Conservation (phyloP, 345 rosid genomes). For the Physaria fendleri region DNA sequence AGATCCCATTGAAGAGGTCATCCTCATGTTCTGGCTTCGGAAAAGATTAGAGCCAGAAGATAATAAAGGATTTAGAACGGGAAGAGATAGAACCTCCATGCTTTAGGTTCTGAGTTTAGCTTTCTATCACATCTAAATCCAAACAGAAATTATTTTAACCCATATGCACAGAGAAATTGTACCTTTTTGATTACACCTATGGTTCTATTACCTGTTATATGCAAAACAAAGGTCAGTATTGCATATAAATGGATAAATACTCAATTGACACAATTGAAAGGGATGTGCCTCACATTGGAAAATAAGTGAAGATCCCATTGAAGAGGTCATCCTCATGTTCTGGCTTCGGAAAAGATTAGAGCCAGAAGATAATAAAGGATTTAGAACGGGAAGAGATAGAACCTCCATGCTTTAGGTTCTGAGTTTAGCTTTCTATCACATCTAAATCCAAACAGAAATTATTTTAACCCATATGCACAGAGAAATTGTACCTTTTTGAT, state of each 20-base stretch:
- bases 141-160: too few species aligned
- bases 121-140: too few species aligned
- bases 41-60: constrained; percentile 10
- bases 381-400: constrained; percentile 23
- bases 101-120: background rate
- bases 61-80: constrained; percentile 23
- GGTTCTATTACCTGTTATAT: too few species aligned
- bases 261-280: background rate
- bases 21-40: constrained; percentile 13
- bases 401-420: constrained; percentile 15
- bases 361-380: constrained; percentile 23
- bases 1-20: constrained; percentile 9
- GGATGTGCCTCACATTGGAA: background rate
- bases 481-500: too few species aligned
- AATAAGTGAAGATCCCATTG: constrained; percentile 1
- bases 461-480: too few species aligned
- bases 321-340: constrained; percentile 11
- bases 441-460: too few species aligned
- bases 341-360: constrained; percentile 7
- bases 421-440: too few species aligned
- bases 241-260: too few species aligned
- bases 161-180: too few species aligned
- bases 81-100: constrained; percentile 28
- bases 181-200: too few species aligned
- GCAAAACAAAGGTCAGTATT: too few species aligned